Evolutionary conservation across 495 filamentous ascomycete species (phyloP).

Genomic region (Staphylotrichum longicolle): DNA sequence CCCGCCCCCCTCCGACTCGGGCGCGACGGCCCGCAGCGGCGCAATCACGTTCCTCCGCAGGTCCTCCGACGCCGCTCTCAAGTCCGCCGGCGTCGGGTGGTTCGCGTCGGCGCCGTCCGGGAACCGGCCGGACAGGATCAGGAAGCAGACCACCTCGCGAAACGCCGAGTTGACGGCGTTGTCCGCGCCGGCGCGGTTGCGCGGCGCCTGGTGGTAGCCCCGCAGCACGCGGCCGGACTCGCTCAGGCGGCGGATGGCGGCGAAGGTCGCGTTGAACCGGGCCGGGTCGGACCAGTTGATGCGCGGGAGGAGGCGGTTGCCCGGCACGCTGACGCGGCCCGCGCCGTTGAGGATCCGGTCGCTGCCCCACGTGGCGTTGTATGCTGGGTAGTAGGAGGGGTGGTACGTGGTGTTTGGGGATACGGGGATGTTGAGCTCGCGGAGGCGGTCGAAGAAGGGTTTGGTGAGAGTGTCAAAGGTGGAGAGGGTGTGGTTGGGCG

Average conservation of each 20-base stretch:
- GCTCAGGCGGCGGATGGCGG: conserved; percentile 48
- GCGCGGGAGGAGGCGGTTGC: conserved; percentile 49
- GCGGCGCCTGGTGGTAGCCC: conserved; percentile 22
- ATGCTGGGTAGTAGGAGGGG: conserved; percentile 28
- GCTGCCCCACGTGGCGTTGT: conserved; percentile 10
- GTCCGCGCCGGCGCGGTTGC: conserved; percentile 31
- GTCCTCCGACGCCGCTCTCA: neutral
- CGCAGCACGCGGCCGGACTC: conserved; percentile 35
- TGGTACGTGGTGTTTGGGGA: conserved; percentile 25
- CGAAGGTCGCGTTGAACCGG: conserved; percentile 48
- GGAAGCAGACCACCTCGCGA: conserved; percentile 47
- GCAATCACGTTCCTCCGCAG: neutral
- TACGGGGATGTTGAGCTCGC: conserved; percentile 30
- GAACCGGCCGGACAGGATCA: conserved; percentile 27
- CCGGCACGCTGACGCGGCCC: neutral
- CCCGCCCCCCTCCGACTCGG: conserved; percentile 34
- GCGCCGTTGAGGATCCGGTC: neutral
- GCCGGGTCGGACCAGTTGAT: conserved; percentile 43
- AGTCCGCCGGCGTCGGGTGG: neutral
- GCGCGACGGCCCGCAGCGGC: conserved; percentile 21
- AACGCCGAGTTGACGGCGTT: conserved; percentile 56
- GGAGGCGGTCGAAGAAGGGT: conserved; percentile 44
- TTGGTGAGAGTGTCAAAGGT: conserved; percentile 40
- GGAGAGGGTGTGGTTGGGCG: conserved; percentile 30
- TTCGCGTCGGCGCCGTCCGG: conserved; percentile 14